Evolutionary conservation across 176 grass and related monocot species (phyloP), one percentile per base, ranked within the genome.

Genomic region (Cenchrus americanus): DNA sequence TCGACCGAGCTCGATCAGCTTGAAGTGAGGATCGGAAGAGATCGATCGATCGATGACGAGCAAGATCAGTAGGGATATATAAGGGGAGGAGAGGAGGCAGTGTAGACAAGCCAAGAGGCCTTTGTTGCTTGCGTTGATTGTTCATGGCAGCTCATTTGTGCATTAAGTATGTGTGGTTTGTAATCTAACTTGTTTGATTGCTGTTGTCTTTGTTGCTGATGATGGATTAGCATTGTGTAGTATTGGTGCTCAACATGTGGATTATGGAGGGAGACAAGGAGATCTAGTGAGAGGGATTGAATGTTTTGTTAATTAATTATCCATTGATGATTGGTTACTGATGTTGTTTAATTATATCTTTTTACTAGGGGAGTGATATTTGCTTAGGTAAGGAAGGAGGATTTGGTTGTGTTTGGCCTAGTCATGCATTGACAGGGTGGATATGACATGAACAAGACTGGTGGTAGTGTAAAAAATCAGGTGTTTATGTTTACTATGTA

Each of bases 221-320:
- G 48, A n/a, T 8, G 42, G 64, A 55, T 71, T 82, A 14, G 22
- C 40, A 71, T 49, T 59, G 48, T 68, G 24, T 47, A 74, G 7
- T 52, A 37, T 32, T 63, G 3, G n/a, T 69, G 46, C 9, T 69
- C 17, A 53, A 63, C 46, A 62, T 34, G 37, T 44, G 71, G 68
- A 80, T 80, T 34, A 7, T 49, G 42, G 22, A 82, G 73, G 66
- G 48, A 55, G 52, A 80, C 73, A 86, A 44, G 21, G n/a, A 52
- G 2, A 90, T 78, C 74, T 79, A 83, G 49, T 18, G 83, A 86
- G 58, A 73, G 73, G 22, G 79, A 86, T 60, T 8, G 59, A 5
- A 59, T 66, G 0, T 42, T 21, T 86, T 86, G 57, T 89, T 86
- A 82, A 47, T 44, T 7, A 44, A 6, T 9, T 1, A 44, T 86